These are phyloP conservation scores for Elsinoe ampelina DNA, from an alignment of 2,329 filamentous ascomycete genomes.

Conservation along the genomic window DNA sequence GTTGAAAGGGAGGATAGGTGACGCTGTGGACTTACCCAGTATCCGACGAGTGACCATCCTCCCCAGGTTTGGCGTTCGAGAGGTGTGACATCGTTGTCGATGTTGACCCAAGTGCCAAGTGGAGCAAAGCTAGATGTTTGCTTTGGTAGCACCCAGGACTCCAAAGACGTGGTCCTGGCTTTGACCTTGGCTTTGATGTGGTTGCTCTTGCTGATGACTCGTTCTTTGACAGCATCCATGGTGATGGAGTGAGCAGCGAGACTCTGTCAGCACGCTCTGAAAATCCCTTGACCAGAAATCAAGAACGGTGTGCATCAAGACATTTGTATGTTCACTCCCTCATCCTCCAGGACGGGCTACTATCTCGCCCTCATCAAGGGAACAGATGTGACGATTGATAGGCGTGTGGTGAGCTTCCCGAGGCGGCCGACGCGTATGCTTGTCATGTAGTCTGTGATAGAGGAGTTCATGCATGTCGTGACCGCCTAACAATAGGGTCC, in stretches of 20 bases:
- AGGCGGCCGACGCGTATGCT: background rate
- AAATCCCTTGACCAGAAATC: background rate
- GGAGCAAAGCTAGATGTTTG: slow-evolving; percentile 40
- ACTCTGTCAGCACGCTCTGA: background rate
- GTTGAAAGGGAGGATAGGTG: background rate
- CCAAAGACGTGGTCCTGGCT: background rate
- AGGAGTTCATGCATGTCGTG: background rate
- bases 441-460: background rate
- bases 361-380: background rate
- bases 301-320: background rate
- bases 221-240: background rate
- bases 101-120: slow-evolving; percentile 32
- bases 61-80: slow-evolving; percentile 25
- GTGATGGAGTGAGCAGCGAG: background rate
- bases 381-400: background rate
- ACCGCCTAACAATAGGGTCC: background rate
- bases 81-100: slow-evolving; percentile 30
- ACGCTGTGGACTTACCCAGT: slow-evolving; percentile 15
- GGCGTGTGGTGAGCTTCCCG: background rate
- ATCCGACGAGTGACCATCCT: slow-evolving; percentile 33
- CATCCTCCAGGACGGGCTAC: background rate
- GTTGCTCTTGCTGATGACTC: background rate
- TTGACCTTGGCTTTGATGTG: slow-evolving; percentile 3
- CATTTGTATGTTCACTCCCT: background rate
- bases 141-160: slow-evolving; percentile 39